These are phyloP conservation scores for Tuber microsphaerosporum DNA, from an alignment of 495 filamentous ascomycete species.

Conservation along the genomic window DNA sequence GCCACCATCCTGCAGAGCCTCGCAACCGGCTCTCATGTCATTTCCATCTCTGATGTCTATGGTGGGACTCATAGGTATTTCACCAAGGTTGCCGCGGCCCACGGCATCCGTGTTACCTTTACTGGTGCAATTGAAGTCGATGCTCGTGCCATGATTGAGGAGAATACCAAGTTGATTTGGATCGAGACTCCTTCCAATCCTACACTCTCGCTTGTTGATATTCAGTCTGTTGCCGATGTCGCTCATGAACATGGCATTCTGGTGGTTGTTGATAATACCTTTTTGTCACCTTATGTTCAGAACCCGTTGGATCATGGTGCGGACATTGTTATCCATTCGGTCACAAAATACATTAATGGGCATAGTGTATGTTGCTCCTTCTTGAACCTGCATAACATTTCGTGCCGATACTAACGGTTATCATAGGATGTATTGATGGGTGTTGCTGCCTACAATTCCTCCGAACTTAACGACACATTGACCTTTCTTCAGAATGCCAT, in stretches of 20 bases:
- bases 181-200: conserved; percentile 95
- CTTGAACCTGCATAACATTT: background rate
- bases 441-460: conserved; percentile 86
- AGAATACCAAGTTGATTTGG: conserved; percentile 92
- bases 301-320: conserved; percentile 92
- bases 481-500: conserved; percentile 95
- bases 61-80: conserved; percentile 98
- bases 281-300: conserved; percentile 90
- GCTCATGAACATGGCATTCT: conserved; percentile 83
- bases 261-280: conserved; percentile 98
- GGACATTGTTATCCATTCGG: conserved; percentile 95
- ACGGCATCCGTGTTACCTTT: conserved; percentile 92
- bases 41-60: conserved; percentile 95
- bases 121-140: conserved; percentile 82
- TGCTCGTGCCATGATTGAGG: conserved; percentile 71
- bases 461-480: conserved; percentile 65
- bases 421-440: conserved; percentile 94
- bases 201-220: conserved; percentile 85
- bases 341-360: conserved; percentile 99
- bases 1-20: conserved; percentile 88
- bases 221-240: conserved; percentile 67
- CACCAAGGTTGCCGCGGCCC: conserved; percentile 91
- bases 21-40: conserved; percentile 82
- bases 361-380: conserved; percentile 54
- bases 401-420: conserved; percentile 26